Base-by-base conservation (phyloP, 257 asterid genomes). In the Apocynum venetum region DNA sequence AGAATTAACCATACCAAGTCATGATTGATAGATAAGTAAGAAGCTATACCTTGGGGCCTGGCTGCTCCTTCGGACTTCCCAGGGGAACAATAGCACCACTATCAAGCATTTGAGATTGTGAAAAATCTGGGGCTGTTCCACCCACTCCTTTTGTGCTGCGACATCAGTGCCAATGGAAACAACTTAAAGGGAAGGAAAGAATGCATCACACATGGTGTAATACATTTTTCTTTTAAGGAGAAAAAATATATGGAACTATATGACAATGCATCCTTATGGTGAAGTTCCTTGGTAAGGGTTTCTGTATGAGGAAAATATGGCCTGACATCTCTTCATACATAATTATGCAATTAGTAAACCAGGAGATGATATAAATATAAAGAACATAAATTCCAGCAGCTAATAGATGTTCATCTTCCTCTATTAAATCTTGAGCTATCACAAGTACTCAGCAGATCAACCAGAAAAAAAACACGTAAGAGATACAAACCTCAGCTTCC, bases 131-230 rank as follows among this genome's bases (percentile, higher is more conserved):
- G 46, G 90, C 92, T 5, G 96, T 89, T 20, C 66, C 75, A 38
- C 97, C 98, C 47, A 92, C 91, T 86, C 97, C 98, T 86, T 94
- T 94, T 11, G 98, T 91, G 89, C 97, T 94, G 81, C 78, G 82
- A 73, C 63, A 75, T 77, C 41, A 40, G 3, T 40, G 56, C 19
- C 25, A 14, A 6, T 4, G 17, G 7, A 73, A 60, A 19, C 61
- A 52, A 44, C 4, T 71, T 20, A 6, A 60, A 60, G 11, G 4
- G 40, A 61, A 61, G 67, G 41, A 53, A 53, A 15, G 59, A 17
- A 31, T 38, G 71, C 48, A 36, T 64, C 47, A 11, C 9, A 4
- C 70, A 0, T 38, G 47, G 2, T 31, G 35, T 13, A n/a, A 13
- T 13, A 8, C 7, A 25, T 63, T 4, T 11, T 19, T n/a, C 36